Evolutionary conservation across 2,329 filamentous ascomycete species (phyloP), one percentile per base, ranked within the genome.

Genomic region (Pseudogymnoascus sp.): DNA sequence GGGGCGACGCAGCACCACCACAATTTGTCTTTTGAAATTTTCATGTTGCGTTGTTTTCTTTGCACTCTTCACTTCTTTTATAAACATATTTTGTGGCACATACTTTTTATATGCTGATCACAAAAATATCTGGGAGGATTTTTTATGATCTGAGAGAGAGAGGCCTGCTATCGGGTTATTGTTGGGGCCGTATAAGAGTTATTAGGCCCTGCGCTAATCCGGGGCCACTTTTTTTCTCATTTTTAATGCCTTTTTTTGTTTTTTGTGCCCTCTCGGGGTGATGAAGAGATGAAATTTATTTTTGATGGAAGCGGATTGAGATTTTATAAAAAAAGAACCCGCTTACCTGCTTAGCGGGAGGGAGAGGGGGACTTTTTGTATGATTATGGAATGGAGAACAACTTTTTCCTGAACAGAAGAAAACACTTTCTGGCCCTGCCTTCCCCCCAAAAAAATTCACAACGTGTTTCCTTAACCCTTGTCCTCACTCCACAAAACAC

Each of bases 311-410:
- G 22, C 22, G 41, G 41, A 28, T n/a, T n/a, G n/a, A n/a, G n/a
- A 30, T 7, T 39, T 39, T 18, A 39, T 39, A 14, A 25, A 16
- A 50, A 50, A 47, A 11, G n/a, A 50, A 50, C 43, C 43, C 43
- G 43, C 30, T 50, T 50, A 50, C 43, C 43, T 50, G 43, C 43
- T 50, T 50, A 50, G 43, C 43, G 43, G 43, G 43, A 50, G 43
- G 43, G 43, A 28, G n/a, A 28, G 43, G 38, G 38, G 25, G 22
- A 30, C 22, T 50, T 41, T 50, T 50, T 50, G 43, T 50, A 50
- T 50, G 43, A 50, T 50, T 50, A 50, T 50, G 43, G 43, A 50
- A 50, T 50, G 43, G 43, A 50, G 43, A 50, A 50, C 8, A n/a
- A n/a, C 8, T 20, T 20, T 50, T 50, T 50, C 43, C 43, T 50